Conservation (phyloP, 306 rosid species). For the Cicer cuneatum region DNA sequence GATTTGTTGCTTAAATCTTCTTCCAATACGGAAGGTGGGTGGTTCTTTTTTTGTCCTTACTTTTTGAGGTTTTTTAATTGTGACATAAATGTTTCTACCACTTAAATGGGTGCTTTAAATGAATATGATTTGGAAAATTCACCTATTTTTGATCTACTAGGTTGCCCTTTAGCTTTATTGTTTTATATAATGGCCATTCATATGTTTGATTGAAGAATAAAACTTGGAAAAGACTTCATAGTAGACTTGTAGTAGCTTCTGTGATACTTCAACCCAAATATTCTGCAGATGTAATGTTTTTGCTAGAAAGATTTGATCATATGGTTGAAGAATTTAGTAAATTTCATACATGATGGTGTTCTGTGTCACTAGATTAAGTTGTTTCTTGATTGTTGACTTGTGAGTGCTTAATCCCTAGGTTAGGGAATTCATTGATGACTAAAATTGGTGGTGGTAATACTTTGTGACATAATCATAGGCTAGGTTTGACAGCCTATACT, state of each 20-base stretch:
- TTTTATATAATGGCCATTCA: background rate
- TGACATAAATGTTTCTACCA: constrained; percentile 34
- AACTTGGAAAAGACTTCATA: constrained; percentile 36
- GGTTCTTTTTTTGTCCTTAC: constrained; percentile 32
- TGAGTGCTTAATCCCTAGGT: background rate
- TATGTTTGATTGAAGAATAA: constrained; percentile 25
- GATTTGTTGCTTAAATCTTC: constrained; percentile 59
- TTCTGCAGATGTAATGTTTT: constrained; percentile 3
- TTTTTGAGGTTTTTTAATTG: constrained; percentile 20
- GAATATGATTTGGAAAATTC: constrained; percentile 19
- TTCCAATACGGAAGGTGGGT: constrained; percentile 79
- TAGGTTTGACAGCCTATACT: background rate
- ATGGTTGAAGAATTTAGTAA: constrained; percentile 9
- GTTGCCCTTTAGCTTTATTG: constrained; percentile 38
- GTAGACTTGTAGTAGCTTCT: constrained; percentile 41
- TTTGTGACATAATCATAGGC: constrained; percentile 19
- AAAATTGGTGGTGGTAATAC: constrained; percentile 2
- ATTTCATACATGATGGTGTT: constrained; percentile 23
- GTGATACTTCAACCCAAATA: constrained; percentile 10
- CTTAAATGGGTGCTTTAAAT: constrained; percentile 28
- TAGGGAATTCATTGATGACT: constrained; percentile 18
- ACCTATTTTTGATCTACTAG: constrained; percentile 44
- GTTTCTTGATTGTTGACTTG: constrained; percentile 13
- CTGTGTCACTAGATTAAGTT: constrained; percentile 12
- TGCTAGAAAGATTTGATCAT: constrained; percentile 33